Evolutionary conservation across 805 yeast species (phyloP).

Genomic region (Komagataella kurtzmanii): DNA sequence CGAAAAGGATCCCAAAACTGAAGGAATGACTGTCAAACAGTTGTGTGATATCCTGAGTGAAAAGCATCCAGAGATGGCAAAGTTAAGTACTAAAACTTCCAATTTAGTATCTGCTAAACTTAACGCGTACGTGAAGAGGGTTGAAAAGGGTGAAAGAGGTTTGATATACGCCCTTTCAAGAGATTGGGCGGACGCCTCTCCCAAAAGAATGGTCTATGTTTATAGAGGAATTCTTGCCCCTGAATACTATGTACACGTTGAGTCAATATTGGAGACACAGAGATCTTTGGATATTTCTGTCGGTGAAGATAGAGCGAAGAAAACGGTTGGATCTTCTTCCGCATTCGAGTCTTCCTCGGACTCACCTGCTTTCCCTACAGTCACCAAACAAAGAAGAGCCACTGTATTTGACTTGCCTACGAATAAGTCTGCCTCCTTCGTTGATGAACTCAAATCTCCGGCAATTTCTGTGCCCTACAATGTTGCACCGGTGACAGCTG

Average conservation of each 20-base stretch:
- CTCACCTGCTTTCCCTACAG: constrained; percentile 4
- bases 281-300: constrained; percentile 14
- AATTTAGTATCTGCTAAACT: constrained; percentile 72
- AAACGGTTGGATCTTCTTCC: background rate
- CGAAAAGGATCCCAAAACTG: constrained; percentile 54
- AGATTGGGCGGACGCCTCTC: constrained; percentile 87
- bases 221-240: constrained; percentile 66
- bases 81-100: constrained; percentile 66
- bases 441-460: constrained; percentile 7
- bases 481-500: constrained; percentile 70
- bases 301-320: constrained; percentile 3
- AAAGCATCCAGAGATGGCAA: constrained; percentile 76
- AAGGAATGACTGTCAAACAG: constrained; percentile 86
- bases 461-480: constrained; percentile 49
- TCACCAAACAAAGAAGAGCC: constrained; percentile 30
- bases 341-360: background rate
- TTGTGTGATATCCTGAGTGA: constrained; percentile 65
- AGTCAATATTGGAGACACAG: constrained; percentile 44
- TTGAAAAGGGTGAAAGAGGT: constrained; percentile 69
- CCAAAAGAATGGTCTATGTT: constrained; percentile 80
- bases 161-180: constrained; percentile 65
- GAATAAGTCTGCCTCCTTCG: constrained; percentile 1
- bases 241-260: constrained; percentile 65
- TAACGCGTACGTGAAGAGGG: constrained; percentile 75
- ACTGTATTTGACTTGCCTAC: constrained; percentile 29